Evolutionary conservation across 2,329 filamentous ascomycete species (phyloP), one percentile per base, ranked within the genome.

Genomic region (Hypoxylon sp.): DNA sequence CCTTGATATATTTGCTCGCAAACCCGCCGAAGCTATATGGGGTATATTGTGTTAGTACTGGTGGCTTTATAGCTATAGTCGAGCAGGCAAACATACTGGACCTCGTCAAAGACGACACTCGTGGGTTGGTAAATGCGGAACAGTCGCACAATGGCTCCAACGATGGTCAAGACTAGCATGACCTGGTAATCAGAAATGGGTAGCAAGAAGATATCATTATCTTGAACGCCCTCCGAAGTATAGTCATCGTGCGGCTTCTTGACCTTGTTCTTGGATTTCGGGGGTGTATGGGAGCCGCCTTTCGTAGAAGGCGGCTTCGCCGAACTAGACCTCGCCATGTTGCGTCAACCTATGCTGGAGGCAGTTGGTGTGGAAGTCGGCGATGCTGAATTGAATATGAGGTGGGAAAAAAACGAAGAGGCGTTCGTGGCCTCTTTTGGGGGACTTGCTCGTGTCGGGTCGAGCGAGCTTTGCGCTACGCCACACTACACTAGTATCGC

Each of bases 1-100:
- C 96, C 86, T 99, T 98, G 87, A 99, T 98, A 82, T 99, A 99
- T 82, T 99, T 99, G 75, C 92, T 93, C 72, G 96, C 96, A 79
- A 99, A 99, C 53, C 96, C 96, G 80, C 96, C 96, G 80, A 99
- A 99, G 83, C 94, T 97, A 77, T 72, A 70, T 27, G 53, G 63
- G 31, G 53, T 24, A 68, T n/a, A 27, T 21, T 5, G 4, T 32
- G 21, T 71, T 54, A 71, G 35, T n/a, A 37, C 47, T 29, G 27
- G 37, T 51, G 3, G 47, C 50, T 52, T 29, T 61, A 56, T 59
- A 51, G 53, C 37, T 35, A 17, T 35, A 32, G 50, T 6, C 5
- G 54, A 44, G 21, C 54, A 59, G 62, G 62, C 65, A n/a, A 52
- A 90, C 93, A 80, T 89, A 97, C 94, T 99, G 96, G 80, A 99